These are phyloP conservation scores for Quercus mongolica DNA, from an alignment of 306 rosid species.

Conservation along the genomic window DNA sequence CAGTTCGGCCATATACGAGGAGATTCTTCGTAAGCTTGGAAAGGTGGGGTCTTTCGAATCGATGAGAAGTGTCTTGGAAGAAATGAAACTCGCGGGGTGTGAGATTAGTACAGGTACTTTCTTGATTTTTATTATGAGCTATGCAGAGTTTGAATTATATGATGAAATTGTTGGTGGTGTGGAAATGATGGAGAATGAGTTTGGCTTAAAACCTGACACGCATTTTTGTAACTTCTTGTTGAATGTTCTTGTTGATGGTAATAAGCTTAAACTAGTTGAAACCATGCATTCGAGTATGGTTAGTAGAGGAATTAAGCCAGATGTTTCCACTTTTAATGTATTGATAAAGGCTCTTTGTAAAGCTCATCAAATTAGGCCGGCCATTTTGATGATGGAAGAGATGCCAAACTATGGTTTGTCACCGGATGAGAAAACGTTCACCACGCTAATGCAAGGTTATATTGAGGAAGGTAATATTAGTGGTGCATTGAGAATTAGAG, in stretches of 20 bases:
- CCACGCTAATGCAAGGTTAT: conserved; percentile 78
- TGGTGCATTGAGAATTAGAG: conserved; percentile 69
- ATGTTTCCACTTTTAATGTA: conserved; percentile 66
- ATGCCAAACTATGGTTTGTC: conserved; percentile 55
- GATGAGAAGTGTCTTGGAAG: conserved; percentile 39
- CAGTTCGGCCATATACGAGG: conserved; percentile 43
- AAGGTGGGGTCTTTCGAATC: conserved; percentile 50
- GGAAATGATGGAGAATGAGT: conserved; percentile 51
- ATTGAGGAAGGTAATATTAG: conserved; percentile 62
- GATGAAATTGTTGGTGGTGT: conserved; percentile 41
- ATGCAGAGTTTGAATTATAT: conserved; percentile 40
- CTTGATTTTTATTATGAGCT: conserved; percentile 45
- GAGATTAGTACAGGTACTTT: conserved; percentile 36
- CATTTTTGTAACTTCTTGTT: conserved; percentile 56
- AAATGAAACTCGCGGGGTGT: conserved; percentile 39
- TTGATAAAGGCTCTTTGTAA: conserved; percentile 81
- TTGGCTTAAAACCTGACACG: conserved; percentile 51
- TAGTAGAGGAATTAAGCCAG: conserved; percentile 43
- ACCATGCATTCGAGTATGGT: conserved; percentile 54
- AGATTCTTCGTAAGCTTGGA: conserved; percentile 53
- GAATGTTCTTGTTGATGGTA: conserved; percentile 61
- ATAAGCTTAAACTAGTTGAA: conserved; percentile 72
- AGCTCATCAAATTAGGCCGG: conserved; percentile 84
- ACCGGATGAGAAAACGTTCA: conserved; percentile 75
- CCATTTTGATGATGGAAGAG: conserved; percentile 80